These are phyloP conservation scores for Mariannaea elegans DNA, from an alignment of 2,329 filamentous ascomycete species.

Conservation along the genomic window DNA sequence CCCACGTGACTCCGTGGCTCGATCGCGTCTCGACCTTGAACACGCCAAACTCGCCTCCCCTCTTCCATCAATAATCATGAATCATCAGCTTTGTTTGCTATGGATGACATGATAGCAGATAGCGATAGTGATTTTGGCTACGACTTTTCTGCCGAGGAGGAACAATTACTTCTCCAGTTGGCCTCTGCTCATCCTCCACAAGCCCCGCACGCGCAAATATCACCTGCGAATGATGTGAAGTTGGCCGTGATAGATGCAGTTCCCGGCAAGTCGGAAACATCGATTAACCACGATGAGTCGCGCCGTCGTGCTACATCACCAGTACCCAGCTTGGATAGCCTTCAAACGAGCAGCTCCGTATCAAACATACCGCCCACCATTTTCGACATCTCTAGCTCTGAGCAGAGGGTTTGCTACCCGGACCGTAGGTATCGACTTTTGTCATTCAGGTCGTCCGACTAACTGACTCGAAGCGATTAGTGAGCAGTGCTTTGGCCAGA, in stretches of 20 bases:
- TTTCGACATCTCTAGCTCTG: slow-evolving; percentile 21
- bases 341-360: background rate
- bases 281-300: slow-evolving; percentile 19
- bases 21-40: slow-evolving; percentile 26
- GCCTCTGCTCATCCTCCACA: slow-evolving; percentile 29
- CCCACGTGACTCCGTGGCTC: slow-evolving; percentile 39
- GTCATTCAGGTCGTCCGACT: slow-evolving; percentile 49
- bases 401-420: slow-evolving; percentile 55
- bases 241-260: slow-evolving; percentile 35
- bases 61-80: slow-evolving; percentile 2
- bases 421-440: slow-evolving; percentile 56
- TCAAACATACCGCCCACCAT: background rate
- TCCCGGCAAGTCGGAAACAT: slow-evolving; percentile 29
- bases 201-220: slow-evolving; percentile 12
- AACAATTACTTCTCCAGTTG: slow-evolving; percentile 50
- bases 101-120: slow-evolving; percentile 37
- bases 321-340: slow-evolving; percentile 5
- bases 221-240: slow-evolving; percentile 18
- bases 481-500: slow-evolving; percentile 54
- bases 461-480: slow-evolving; percentile 74
- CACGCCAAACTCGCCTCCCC: slow-evolving; percentile 14
- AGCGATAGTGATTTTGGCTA: slow-evolving; percentile 57
- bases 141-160: slow-evolving; percentile 58
- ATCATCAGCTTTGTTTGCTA: slow-evolving; percentile 19
- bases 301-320: background rate